A percentile compares a stretch with the other conserved stretches of the same genome.
phyloP scores from a whole-genome alignment of 345 rosid species.

The Erucastrum elatum region DNA sequence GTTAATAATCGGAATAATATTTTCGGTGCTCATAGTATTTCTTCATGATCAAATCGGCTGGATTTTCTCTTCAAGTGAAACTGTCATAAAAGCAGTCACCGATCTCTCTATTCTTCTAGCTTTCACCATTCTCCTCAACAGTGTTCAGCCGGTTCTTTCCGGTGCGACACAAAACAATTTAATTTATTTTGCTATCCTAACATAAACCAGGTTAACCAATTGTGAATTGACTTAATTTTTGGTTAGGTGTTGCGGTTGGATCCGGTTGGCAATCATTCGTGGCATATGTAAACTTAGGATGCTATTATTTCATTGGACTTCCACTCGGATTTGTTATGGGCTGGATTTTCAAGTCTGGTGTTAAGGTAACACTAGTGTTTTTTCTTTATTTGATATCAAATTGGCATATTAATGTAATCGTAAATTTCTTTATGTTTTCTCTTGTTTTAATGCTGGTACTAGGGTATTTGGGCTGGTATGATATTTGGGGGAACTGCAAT shows the following conservation, averaged over 20 bases:
- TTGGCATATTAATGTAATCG: neutral
- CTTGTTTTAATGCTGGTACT: constrained; percentile 19
- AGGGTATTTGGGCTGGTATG: constrained; percentile 82
- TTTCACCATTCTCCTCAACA: constrained; percentile 76
- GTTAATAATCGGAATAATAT: constrained; percentile 52
- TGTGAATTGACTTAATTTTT: neutral
- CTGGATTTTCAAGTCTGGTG: constrained; percentile 53
- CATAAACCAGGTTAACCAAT: neutral
- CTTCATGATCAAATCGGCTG: constrained; percentile 49
- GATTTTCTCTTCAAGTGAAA: constrained; percentile 62
- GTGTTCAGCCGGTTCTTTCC: constrained; percentile 81
- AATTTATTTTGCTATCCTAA: neutral
- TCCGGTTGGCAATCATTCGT: constrained; percentile 73
- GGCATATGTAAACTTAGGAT: constrained; percentile 65
- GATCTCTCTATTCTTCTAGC: constrained; percentile 66
- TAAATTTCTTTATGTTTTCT: neutral
- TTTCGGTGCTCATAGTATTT: constrained; percentile 52
- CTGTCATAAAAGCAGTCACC: constrained; percentile 56
- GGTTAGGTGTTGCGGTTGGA: constrained; percentile 75
- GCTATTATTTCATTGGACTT: constrained; percentile 65
- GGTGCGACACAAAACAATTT: constrained; percentile 40
- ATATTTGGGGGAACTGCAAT: constrained; percentile 62
- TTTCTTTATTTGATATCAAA: neutral
- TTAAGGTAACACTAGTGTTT: neutral
- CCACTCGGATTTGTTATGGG: constrained; percentile 68